Percentiles rank a stretch among this genome's conserved stretches.
Evolutionary conservation across 2,329 filamentous ascomycete species (phyloP).

Genomic region (Tolypocladium pustulatum): DNA sequence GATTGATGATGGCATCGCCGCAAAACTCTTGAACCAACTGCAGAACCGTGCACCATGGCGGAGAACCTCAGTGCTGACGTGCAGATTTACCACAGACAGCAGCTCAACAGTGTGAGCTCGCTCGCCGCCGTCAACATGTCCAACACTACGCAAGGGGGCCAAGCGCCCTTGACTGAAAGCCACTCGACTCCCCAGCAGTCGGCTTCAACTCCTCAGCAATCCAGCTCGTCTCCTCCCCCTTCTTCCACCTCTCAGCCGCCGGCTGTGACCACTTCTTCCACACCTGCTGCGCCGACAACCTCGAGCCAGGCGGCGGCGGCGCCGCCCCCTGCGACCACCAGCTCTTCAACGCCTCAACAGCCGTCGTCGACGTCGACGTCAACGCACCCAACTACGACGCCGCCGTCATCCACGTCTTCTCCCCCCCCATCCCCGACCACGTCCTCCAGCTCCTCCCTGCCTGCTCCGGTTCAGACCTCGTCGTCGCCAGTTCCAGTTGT

Average conservation of each 20-base stretch:
- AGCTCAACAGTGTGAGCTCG: neutral
- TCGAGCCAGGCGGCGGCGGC: slow-evolving; percentile 1
- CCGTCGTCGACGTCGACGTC: neutral
- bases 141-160: neutral
- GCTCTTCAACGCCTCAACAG: neutral
- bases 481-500: slow-evolving; percentile 10
- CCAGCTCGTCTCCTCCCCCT: slow-evolving; percentile 1
- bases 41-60: neutral
- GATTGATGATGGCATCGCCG: neutral
- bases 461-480: slow-evolving; percentile 1
- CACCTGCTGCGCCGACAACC: slow-evolving; percentile 2
- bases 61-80: neutral
- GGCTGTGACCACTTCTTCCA: slow-evolving; percentile 2
- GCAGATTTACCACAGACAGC: neutral
- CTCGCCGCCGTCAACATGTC: neutral
- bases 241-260: neutral
- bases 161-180: neutral
- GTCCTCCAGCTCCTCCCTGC: slow-evolving; percentile 8
- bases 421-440: neutral
- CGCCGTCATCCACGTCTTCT: slow-evolving; percentile 8
- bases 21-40: no score
- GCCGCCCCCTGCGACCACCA: slow-evolving; percentile 1
- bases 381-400: slow-evolving; percentile 3
- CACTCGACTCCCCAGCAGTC: slow-evolving; percentile 1
- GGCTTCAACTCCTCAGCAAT: slow-evolving; percentile 1